Percentiles rank a stretch among this genome's conserved stretches.
Conservation (phyloP, 176 grass and related monocot species). For the Bothriochloa decipiens region DNA sequence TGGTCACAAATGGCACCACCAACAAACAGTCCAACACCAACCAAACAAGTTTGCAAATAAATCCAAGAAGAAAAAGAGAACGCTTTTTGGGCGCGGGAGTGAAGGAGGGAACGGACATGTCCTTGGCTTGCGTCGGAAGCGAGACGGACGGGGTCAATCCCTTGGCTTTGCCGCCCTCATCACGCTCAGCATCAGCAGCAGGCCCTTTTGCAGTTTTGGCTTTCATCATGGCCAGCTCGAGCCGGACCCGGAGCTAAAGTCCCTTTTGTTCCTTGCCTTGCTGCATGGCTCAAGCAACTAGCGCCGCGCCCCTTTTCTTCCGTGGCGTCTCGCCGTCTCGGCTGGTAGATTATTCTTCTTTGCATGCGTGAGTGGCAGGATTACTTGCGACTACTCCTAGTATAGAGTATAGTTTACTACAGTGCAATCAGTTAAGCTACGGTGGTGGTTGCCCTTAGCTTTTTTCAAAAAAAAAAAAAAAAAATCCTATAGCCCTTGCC, state of each 20-base stretch:
- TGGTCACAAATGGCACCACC: background rate
- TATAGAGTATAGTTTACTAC: no score
- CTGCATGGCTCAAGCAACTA: background rate
- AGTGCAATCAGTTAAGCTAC: no score
- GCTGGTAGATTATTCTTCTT: background rate
- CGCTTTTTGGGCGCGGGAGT: background rate
- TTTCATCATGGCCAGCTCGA: background rate
- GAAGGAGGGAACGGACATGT: slow-evolving; percentile 26
- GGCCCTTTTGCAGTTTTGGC: background rate
- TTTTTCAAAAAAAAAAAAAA: no score
- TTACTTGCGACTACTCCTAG: background rate
- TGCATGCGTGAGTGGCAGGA: background rate
- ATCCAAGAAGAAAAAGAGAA: no score
- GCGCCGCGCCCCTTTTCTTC: background rate
- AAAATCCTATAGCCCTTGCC: no score
- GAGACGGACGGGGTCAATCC: slow-evolving; percentile 3
- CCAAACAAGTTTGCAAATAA: no score
- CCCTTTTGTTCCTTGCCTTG: background rate
- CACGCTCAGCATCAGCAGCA: background rate
- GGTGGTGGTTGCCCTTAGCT: no score
- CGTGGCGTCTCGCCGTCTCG: background rate
- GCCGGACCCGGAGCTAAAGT: background rate
- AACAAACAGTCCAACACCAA: background rate
- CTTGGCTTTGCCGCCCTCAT: background rate
- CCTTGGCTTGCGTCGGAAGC: slow-evolving; percentile 38